Evolutionary conservation across 1,139 yeast species (phyloP).

Genomic region (Geotrichum aggregatum): DNA sequence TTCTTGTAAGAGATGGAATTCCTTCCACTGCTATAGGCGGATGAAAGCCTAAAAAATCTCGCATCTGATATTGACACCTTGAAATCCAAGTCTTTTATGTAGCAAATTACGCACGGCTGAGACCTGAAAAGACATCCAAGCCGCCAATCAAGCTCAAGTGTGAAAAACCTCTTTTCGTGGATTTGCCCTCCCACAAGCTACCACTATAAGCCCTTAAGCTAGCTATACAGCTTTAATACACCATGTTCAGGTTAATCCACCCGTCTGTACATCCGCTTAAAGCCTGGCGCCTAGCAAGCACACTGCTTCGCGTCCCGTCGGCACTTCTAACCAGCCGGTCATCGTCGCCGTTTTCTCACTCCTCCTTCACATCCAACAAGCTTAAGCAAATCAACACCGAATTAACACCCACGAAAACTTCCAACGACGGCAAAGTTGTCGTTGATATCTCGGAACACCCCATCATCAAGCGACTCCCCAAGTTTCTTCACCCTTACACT

Average conservation of each 20-base stretch:
- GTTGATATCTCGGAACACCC: conserved; percentile 20
- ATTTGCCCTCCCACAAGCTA: neutral
- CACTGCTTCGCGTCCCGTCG: neutral
- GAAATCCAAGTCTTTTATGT: no score
- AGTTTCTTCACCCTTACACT: conserved; percentile 49
- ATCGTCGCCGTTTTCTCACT: neutral
- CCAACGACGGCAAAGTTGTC: conserved; percentile 11
- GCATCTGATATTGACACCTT: no score
- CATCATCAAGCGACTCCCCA: conserved; percentile 39
- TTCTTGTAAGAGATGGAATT: no score
- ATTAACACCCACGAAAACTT: conserved; percentile 2
- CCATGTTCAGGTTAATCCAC: neutral
- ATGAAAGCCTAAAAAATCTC: no score
- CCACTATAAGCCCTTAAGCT: no score
- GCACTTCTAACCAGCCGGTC: neutral
- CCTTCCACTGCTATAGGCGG: no score
- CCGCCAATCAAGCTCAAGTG: no score
- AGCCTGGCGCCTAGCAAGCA: conserved; percentile 1
- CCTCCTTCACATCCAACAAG: neutral
- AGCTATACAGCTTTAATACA: neutral
- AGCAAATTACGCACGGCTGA: no score
- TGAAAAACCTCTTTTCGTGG: neutral
- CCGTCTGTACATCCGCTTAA: neutral
- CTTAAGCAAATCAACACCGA: no score
- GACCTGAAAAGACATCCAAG: no score